Percentiles rank a stretch among this genome's conserved stretches.
phyloP scores from a whole-genome alignment of 2,329 filamentous ascomycete species.

The Fusarium liriodendri region DNA sequence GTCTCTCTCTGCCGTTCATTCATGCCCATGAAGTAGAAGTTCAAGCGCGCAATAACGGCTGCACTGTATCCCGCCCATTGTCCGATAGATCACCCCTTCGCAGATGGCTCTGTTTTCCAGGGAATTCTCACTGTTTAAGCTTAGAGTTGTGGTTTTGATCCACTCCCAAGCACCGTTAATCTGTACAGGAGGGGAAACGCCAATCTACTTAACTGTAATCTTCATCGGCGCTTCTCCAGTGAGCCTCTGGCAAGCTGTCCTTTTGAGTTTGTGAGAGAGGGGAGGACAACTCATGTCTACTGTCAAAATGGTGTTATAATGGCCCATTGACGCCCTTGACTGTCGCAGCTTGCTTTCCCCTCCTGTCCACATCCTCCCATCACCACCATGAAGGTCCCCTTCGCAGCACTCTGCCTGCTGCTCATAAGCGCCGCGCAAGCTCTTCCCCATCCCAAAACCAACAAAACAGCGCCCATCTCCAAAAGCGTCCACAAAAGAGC shows the following conservation, averaged over 20 bases:
- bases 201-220: constrained; percentile 72
- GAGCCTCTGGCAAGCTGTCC: constrained; percentile 61
- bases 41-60: constrained; percentile 67
- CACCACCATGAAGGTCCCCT: not conserved
- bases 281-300: not conserved
- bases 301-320: not conserved
- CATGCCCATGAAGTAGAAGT: constrained; percentile 64
- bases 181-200: constrained; percentile 74
- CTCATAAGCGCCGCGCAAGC: not conserved
- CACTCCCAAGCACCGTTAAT: constrained; percentile 63
- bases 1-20: constrained; percentile 67
- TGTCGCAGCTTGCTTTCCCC: not conserved
- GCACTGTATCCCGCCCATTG: constrained; percentile 66
- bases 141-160: constrained; percentile 39
- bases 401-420: not conserved
- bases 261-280: not conserved
- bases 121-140: constrained; percentile 58
- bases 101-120: constrained; percentile 62
- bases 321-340: not conserved
- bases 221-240: constrained; percentile 73
- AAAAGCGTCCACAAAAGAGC: not conserved
- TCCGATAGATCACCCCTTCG: constrained; percentile 66
- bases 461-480: not conserved
- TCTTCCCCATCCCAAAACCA: not conserved
- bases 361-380: not conserved